Evolutionary conservation across 495 filamentous ascomycete genomes (phyloP).

Genomic region (Bombardia bombarda): DNA sequence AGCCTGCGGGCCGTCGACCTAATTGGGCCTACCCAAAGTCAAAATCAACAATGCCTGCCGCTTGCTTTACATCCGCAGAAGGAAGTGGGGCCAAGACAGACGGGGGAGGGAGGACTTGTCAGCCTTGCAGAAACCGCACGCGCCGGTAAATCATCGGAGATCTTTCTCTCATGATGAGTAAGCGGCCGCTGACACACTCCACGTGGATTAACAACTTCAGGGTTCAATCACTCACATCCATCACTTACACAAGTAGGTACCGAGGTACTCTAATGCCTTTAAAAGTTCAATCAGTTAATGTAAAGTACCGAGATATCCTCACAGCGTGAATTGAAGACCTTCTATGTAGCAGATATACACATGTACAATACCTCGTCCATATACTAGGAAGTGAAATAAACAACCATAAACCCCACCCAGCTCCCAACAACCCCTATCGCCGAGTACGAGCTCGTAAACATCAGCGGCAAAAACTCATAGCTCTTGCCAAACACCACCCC

Average conservation of each 20-base stretch:
- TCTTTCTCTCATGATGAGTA: too few relatives aligned
- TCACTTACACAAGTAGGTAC: too few relatives aligned
- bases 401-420: conserved; percentile 91
- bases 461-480: conserved; percentile 86
- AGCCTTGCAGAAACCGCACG: conserved; percentile 11
- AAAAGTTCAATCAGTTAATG: too few relatives aligned
- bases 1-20: neutral
- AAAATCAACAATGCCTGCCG: conserved; percentile 10
- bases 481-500: conserved; percentile 70
- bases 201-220: too few relatives aligned
- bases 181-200: too few relatives aligned
- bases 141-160: conserved; percentile 14
- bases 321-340: neutral
- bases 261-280: too few relatives aligned
- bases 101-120: conserved; percentile 4
- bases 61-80: neutral
- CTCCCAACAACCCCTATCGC: conserved; percentile 93
- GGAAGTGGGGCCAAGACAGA: neutral
- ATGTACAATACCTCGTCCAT: neutral
- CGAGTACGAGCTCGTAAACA: conserved; percentile 95
- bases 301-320: too few relatives aligned
- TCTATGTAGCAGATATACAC: neutral
- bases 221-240: too few relatives aligned
- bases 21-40: neutral
- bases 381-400: conserved; percentile 69